A percentile compares a stretch with the other conserved stretches of the same genome.
Evolutionary conservation across 106 monocot genomes (phyloP).

Genomic region (Apostasia ramifera): DNA sequence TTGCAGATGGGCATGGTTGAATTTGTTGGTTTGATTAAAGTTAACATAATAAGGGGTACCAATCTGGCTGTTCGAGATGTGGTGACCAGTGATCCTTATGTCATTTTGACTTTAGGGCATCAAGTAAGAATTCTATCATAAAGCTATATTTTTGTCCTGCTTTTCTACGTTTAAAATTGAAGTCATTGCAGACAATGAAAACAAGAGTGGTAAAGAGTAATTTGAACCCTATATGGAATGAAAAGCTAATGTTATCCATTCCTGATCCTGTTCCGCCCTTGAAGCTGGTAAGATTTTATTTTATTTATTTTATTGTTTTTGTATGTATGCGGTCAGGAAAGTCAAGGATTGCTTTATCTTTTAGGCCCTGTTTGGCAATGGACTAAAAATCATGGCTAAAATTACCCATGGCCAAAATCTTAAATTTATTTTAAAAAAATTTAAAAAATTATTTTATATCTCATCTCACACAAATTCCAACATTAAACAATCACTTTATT

Average conservation of each 20-base stretch:
- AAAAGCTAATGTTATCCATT: constrained; percentile 75
- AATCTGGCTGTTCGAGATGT: constrained; percentile 85
- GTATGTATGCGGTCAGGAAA: too few relatives aligned
- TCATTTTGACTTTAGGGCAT: constrained; percentile 72
- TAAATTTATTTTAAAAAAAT: too few relatives aligned
- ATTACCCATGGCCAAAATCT: too few relatives aligned
- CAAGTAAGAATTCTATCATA: constrained; percentile 37
- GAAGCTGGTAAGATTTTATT: constrained; percentile 52
- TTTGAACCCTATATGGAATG: constrained; percentile 94
- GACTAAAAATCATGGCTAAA: too few relatives aligned
- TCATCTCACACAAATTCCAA: too few relatives aligned
- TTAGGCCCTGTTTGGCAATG: too few relatives aligned
- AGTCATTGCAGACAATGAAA: constrained; percentile 71
- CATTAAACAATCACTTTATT: too few relatives aligned
- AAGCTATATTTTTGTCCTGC: neutral
- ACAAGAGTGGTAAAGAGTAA: constrained; percentile 84
- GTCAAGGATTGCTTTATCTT: too few relatives aligned
- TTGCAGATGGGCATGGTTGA: constrained; percentile 89
- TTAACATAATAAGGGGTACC: constrained; percentile 73
- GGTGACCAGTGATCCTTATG: constrained; percentile 89
- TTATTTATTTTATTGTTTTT: neutral
- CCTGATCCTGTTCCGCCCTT: constrained; percentile 77
- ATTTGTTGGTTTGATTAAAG: constrained; percentile 83
- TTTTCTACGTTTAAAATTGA: neutral
- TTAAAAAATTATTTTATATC: too few relatives aligned